Evolutionary conservation across 106 monocot genomes (phyloP).

Genomic region (Platanthera zijinensis): DNA sequence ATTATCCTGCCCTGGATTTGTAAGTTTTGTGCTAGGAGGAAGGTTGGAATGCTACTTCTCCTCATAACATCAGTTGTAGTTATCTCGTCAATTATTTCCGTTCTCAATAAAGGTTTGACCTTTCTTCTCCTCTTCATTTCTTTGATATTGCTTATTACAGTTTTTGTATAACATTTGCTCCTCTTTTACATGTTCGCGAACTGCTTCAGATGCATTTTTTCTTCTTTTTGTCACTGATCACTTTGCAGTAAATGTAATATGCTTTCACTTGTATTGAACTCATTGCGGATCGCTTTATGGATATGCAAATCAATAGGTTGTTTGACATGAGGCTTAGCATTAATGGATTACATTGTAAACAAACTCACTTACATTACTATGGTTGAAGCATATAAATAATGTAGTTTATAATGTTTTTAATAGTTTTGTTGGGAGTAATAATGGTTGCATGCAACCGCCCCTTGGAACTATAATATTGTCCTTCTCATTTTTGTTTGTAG

Average conservation of each 20-base stretch:
- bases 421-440: not conserved
- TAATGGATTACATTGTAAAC: not conserved
- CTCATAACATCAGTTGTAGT: slow-evolving; percentile 24
- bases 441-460: not conserved
- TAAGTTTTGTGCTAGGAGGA: slow-evolving; percentile 25
- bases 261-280: no score
- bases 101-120: slow-evolving; percentile 22
- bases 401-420: not conserved
- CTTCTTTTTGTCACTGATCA: no score
- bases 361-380: not conserved
- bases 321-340: no score
- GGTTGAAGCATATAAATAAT: no score
- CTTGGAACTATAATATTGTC: not conserved
- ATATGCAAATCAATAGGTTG: no score
- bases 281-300: no score
- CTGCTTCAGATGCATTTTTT: not conserved
- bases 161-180: not conserved
- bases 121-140: not conserved
- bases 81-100: slow-evolving; percentile 23
- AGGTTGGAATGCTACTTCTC: slow-evolving; percentile 39
- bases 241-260: no score
- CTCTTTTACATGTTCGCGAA: not conserved
- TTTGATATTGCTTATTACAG: not conserved
- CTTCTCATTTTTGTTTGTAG: not conserved
- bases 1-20: slow-evolving; percentile 19